Percentiles rank a stretch among this genome's conserved stretches.
These are phyloP conservation scores for Monilinia laxa DNA, from an alignment of 2,329 filamentous ascomycete genomes.

Conservation along the genomic window DNA sequence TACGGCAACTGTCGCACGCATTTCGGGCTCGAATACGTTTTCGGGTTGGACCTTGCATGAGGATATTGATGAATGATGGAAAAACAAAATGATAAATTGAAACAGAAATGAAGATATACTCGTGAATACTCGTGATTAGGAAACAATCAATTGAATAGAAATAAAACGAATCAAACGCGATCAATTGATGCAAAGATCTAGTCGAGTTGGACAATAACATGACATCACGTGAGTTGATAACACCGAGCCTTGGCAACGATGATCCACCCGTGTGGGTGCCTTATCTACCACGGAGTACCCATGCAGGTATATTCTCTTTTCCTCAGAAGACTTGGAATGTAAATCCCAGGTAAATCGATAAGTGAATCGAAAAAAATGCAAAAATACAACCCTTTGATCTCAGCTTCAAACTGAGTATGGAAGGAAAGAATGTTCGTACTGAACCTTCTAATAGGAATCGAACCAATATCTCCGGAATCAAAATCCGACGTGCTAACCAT, in stretches of 20 bases:
- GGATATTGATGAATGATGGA: not conserved
- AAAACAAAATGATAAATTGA: not conserved
- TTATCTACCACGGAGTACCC: no score
- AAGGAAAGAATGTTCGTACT: slow-evolving; percentile 11
- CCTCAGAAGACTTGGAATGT: no score
- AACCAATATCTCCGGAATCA: slow-evolving; percentile 20
- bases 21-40: slow-evolving; percentile 25
- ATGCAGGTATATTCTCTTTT: no score
- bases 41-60: slow-evolving; percentile 14
- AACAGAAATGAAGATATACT: not conserved
- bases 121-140: not conserved
- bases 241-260: no score
- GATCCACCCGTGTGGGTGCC: no score
- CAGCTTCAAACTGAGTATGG: slow-evolving; percentile 20
- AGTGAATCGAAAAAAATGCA: no score
- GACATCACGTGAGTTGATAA: no score
- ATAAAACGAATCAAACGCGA: no score
- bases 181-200: no score
- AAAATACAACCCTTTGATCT: not conserved
- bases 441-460: slow-evolving; percentile 25
- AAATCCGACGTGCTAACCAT: slow-evolving; percentile 25
- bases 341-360: no score
- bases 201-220: no score
- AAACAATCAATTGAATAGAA: not conserved
- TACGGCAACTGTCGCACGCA: slow-evolving; percentile 34